A percentile compares a stretch with the other conserved stretches of the same genome.
Conservation (phyloP, 164 flowering plant genomes). For the Platanus orientalis region DNA sequence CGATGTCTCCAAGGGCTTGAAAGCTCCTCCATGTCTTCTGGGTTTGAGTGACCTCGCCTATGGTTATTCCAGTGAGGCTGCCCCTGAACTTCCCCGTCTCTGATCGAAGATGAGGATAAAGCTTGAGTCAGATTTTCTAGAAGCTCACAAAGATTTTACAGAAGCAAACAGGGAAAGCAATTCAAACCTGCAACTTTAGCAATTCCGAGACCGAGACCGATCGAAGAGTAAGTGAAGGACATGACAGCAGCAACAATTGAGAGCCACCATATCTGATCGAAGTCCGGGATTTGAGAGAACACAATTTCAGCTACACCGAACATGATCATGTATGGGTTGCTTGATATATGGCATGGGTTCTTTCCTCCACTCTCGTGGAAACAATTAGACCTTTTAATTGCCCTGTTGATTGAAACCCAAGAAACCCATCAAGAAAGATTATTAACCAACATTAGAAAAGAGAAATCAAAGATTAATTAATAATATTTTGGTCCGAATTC, state of each 20-base stretch:
- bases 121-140: neutral
- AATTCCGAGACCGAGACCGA: slow-evolving; percentile 27
- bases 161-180: neutral
- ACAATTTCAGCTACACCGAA: slow-evolving; percentile 35
- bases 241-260: slow-evolving; percentile 30
- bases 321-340: slow-evolving; percentile 51
- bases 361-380: slow-evolving; percentile 40
- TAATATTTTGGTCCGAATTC: neutral
- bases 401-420: slow-evolving; percentile 31
- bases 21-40: slow-evolving; percentile 75
- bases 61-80: slow-evolving; percentile 60
- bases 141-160: neutral
- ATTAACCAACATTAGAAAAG: neutral
- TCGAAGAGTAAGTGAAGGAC: slow-evolving; percentile 31
- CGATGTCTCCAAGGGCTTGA: slow-evolving; percentile 74
- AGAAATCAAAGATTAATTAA: neutral
- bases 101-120: slow-evolving; percentile 12
- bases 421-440: neutral
- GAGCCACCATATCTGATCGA: slow-evolving; percentile 25
- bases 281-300: slow-evolving; percentile 26
- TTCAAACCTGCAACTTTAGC: slow-evolving; percentile 35
- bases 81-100: slow-evolving; percentile 48
- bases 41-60: slow-evolving; percentile 48
- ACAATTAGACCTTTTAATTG: slow-evolving; percentile 50
- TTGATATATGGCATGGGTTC: slow-evolving; percentile 37